Percentiles rank a stretch among this genome's conserved stretches.
Conservation (phyloP, 129 eudicot species). For the sunflower (Helianthus annuus) region HanXRQr2.0-SUNRISE NC_035446.2:54146119-54146618, state of each 20-base stretch:
- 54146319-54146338: neutral
- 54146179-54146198: no score
- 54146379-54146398: constrained; percentile 99
- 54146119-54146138: no score
- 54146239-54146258: neutral
- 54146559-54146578: constrained; percentile 97
- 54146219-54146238: no score
- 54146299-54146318: neutral
- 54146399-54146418: constrained; percentile 90
- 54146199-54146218: no score
- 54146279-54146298: no score
- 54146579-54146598: constrained; percentile 98
- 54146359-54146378: constrained; percentile 98
- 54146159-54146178: no score
- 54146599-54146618: constrained; percentile 61
- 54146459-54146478: no score
- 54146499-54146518: constrained; percentile 91
- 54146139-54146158: no score
- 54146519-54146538: constrained; percentile 76
- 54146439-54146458: constrained; percentile 13
- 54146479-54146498: neutral
- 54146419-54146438: constrained; percentile 45
- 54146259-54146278: neutral
- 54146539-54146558: constrained; percentile 63
- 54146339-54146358: constrained; percentile 7